Evolutionary conservation across 192 early-diverging fungal genomes (phyloP).

Genomic region (Backusella morwellensis): DNA sequence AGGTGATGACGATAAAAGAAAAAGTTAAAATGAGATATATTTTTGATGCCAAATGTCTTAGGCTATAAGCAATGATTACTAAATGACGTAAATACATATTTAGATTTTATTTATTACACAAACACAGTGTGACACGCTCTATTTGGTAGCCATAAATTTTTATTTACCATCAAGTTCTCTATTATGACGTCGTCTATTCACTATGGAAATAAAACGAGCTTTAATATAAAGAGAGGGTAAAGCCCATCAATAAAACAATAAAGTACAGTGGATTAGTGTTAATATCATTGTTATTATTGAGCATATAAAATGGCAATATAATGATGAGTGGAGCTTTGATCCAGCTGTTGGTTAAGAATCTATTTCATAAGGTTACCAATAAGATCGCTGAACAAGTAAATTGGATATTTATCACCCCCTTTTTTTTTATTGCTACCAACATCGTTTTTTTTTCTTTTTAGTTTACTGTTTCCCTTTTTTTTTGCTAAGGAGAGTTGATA

Average conservation of each 20-base stretch:
- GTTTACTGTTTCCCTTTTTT: not conserved
- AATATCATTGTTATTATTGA: not conserved
- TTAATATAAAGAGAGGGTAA: no score
- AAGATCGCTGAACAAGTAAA: not conserved
- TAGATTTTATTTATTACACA: not conserved
- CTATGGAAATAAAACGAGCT: no score
- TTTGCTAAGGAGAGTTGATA: not conserved
- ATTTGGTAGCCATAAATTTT: no score
- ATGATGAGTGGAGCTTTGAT: not conserved
- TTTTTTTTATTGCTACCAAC: no score
- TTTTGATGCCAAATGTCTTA: no score
- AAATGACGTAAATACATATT: no score
- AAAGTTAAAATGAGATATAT: no score
- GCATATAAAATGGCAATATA: not conserved
- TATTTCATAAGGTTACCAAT: not conserved
- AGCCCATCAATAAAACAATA: no score
- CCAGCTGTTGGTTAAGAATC: not conserved
- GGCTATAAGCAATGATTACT: no score
- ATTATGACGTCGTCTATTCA: no score
- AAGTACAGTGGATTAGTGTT: no score
- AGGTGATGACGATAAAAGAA: not conserved
- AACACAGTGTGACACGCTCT: not conserved
- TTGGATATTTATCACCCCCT: not conserved
- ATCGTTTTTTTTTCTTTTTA: not conserved
- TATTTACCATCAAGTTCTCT: no score